Evolutionary conservation across 371 early-diverging fungal species (phyloP).

Genomic region (Mortierella sp.): DNA sequence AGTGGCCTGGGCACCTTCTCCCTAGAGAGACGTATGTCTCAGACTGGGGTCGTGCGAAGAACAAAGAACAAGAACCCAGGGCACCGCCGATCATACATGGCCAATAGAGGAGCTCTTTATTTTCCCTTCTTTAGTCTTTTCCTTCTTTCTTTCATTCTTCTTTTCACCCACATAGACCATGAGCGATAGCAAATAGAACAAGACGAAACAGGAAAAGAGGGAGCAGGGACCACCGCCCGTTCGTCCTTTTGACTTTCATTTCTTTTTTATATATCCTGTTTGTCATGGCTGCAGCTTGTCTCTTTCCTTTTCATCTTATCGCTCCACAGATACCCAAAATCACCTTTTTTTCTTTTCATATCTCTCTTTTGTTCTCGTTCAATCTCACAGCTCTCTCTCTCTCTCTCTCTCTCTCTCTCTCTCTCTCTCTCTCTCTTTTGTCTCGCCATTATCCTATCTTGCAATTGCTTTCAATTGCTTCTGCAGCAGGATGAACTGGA

Average conservation of each 20-base stretch:
- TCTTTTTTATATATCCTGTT: neutral
- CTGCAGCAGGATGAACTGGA: neutral
- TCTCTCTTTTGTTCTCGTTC: neutral
- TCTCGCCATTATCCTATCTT: neutral
- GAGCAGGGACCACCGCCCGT: conserved; percentile 3
- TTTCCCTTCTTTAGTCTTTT: neutral
- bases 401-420: neutral
- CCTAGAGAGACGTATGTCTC: neutral
- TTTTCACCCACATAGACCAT: neutral
- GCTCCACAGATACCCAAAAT: neutral
- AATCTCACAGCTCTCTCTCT: neutral
- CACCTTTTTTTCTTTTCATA: neutral
- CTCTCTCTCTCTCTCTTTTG: neutral
- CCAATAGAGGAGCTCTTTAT: neutral
- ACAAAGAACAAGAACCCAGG: neutral
- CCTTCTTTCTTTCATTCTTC: neutral
- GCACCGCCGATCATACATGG: too few species aligned
- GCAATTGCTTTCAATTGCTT: neutral
- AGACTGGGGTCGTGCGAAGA: neutral
- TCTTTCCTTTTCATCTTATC: conserved; percentile 4
- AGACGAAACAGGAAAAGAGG: neutral
- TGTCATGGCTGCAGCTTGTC: neutral
- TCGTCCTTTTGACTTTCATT: neutral
- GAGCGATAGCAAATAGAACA: neutral
- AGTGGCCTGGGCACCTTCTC: neutral